Evolutionary conservation across 352 stramenopile genomes (phyloP), one percentile per base, ranked within the genome.

Genomic region (Pythium oligandrum): DNA sequence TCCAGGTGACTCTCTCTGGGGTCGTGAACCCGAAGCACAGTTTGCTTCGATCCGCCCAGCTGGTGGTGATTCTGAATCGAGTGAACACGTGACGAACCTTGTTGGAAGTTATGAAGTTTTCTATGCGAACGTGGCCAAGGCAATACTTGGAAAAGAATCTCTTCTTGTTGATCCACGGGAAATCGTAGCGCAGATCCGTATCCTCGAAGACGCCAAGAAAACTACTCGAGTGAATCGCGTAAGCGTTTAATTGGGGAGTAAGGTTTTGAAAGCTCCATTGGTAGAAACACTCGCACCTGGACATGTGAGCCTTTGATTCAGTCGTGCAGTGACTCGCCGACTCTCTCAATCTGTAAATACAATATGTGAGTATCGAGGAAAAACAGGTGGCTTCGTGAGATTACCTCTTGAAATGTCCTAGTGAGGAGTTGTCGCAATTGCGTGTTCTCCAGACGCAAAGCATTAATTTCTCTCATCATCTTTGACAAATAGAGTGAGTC

Each of bases 81-180:
- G 45, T 61, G 48, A 66, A 39, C 44, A 17, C 11, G 58, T 90
- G 6, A 68, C 66, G 31, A 86, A 66, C 48, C 57, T 76, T 36
- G 58, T 57, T 0, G 80, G 80, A 3, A 66, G 62, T 38, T 90
- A 90, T 61, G 64, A 83, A 26, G 66, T 76, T 34, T 90, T 74
- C 66, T 90, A 90, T 73, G 71, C 69, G 33, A 88, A 88, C 53
- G 73, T 90, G 17, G 80, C 77, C 0, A 75, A 78, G 17, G 73
- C 72, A n/a, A 85, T 88, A 40, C 66, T 65, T 17, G 61, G 65
- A 6, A 70, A 71, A 4, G 61, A 76, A 37, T 33, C 68, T 35
- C 47, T 83, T 33, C 61, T 86, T 31, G 80, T 90, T 57, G 50
- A 84, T 42, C 75, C 80, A 26, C 53, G 66, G 40, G 58, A 65